Conservation (phyloP, 257 asterid genomes). For the Solanum paucissectum region DNA sequence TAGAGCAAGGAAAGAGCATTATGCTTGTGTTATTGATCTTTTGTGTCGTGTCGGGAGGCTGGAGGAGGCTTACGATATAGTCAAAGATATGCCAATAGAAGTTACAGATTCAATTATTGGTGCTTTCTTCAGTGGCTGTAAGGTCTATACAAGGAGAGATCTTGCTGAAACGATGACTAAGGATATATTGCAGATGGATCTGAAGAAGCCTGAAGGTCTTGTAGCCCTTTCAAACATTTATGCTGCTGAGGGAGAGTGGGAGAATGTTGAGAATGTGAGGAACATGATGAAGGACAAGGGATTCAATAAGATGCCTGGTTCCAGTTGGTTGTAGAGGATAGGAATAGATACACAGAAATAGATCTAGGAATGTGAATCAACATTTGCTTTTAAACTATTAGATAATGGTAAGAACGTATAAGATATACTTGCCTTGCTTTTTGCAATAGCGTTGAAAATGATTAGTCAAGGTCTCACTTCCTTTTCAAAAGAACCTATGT, state of each 20-base stretch:
- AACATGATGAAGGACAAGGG: conserved; percentile 36
- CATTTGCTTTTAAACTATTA: neutral
- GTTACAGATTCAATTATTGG: conserved; percentile 30
- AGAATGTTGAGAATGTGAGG: conserved; percentile 38
- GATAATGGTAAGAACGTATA: neutral
- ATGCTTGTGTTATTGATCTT: conserved; percentile 44
- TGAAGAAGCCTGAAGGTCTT: conserved; percentile 34
- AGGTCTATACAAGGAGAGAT: conserved; percentile 46
- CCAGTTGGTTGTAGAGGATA: conserved; percentile 24
- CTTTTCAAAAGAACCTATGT: neutral
- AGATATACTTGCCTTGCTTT: neutral
- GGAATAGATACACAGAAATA: neutral
- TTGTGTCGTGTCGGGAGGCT: conserved; percentile 46
- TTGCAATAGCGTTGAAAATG: neutral
- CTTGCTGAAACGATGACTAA: conserved; percentile 39
- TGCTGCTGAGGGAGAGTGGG: conserved; percentile 57
- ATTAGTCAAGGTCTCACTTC: neutral
- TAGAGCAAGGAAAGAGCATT: conserved; percentile 33
- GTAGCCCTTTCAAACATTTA: conserved; percentile 44
- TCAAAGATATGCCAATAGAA: conserved; percentile 23
- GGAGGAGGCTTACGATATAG: conserved; percentile 33
- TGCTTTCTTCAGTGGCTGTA: conserved; percentile 57
- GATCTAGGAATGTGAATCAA: neutral
- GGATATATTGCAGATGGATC: conserved; percentile 12
- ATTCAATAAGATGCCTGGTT: conserved; percentile 37